Evolutionary conservation across 2,329 filamentous ascomycete species (phyloP).

Genomic region (Dactylellina drechsleri): DNA sequence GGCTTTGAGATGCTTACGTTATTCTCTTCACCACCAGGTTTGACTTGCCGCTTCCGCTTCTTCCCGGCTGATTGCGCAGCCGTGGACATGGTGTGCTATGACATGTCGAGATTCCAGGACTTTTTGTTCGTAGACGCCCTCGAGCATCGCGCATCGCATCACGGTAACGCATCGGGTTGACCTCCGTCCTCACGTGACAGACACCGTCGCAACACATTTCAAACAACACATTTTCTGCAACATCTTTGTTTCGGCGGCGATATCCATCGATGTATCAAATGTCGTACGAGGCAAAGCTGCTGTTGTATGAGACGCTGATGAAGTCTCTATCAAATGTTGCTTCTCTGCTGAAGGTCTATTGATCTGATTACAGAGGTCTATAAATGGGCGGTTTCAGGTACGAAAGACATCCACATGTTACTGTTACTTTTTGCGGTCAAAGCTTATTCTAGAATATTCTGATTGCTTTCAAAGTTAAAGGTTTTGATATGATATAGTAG

Average conservation of each 20-base stretch:
- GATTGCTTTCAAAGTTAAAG: too few species aligned
- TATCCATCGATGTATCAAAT: too few species aligned
- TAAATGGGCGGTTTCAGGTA: slow-evolving; percentile 9
- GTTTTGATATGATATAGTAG: too few species aligned
- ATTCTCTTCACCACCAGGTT: background rate
- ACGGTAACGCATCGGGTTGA: background rate
- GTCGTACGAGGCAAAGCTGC: too few species aligned
- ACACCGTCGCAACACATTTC: background rate
- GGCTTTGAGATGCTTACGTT: slow-evolving; percentile 8
- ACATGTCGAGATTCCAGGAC: background rate
- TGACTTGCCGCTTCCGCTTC: slow-evolving; percentile 29
- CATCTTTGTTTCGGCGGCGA: too few species aligned
- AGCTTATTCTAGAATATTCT: background rate
- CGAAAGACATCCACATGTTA: background rate
- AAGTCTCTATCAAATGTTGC: too few species aligned
- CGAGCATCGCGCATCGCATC: background rate
- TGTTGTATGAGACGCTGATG: too few species aligned
- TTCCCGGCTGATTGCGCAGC: background rate
- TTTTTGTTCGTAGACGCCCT: background rate
- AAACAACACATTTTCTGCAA: slow-evolving; percentile 6
- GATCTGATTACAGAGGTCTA: too few species aligned
- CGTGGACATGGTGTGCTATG: slow-evolving; percentile 18
- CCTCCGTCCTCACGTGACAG: slow-evolving; percentile 19
- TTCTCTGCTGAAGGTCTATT: too few species aligned
- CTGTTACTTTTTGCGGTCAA: background rate